Base-by-base conservation (phyloP, 305 asterid species). In the Andrographis paniculata region DNA sequence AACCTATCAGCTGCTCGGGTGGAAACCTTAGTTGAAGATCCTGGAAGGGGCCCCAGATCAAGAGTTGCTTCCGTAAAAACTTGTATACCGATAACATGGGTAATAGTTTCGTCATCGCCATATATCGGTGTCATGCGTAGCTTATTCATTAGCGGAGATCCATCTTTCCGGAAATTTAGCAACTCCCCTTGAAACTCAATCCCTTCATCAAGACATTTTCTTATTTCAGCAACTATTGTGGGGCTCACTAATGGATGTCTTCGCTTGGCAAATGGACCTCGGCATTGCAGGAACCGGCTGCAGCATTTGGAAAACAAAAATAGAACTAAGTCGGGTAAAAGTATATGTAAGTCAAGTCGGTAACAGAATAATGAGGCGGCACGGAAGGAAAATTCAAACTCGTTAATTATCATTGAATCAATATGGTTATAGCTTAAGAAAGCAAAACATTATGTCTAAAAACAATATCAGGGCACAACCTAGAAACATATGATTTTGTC, bases 211-310 rank as follows among this genome's bases (percentile, higher is more conserved):
- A 79, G 64, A 61, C 82, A 76, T 76, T 75, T 79, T 71, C 82
- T 63, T 52, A 79, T 76, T 59, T 79, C 82, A 50, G 82, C 57
- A 46, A 79, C 70, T 50, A 79, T 67, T 11, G 66, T 40, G 30
- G 82, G 58, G 50, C 73, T 69, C 66, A 79, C 89, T 15, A 76
- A 62, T 18, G 85, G 82, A 63, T 80, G 91, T 49, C 85, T 80
- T 64, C 85, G 69, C 63, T 76, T 74, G 23, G 91, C 91, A 50
- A 55, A 76, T 42, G 91, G 91, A 41, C 85, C 91, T 69, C 91
- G 64, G 58, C 76, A 73, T 62, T 80, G 85, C 79, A 80, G 62
- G 61, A 80, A 80, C 35, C 91, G 91, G 66, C 85, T 80, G 75
- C 56, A 64, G 30, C 37, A 52, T 63, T 14, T 33, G 45, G 18